These are phyloP conservation scores for Pythium plurisporium DNA, from an alignment of 352 stramenopile genomes.

Conservation along the genomic window DNA sequence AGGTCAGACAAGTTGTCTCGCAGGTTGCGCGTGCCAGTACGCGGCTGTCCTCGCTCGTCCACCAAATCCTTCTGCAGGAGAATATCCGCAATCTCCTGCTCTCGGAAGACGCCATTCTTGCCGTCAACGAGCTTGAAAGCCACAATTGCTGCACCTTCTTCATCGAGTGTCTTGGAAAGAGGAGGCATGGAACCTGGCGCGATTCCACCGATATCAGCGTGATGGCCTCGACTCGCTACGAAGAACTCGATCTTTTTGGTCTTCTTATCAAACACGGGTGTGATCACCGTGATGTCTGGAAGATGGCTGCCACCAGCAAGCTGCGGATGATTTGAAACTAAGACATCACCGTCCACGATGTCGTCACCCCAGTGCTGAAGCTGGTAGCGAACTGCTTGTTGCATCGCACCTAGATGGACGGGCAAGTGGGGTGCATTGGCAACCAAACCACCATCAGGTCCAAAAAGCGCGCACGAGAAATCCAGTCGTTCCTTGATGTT, in stretches of 20 bases:
- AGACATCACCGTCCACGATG: slow-evolving; percentile 95
- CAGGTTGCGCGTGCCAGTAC: slow-evolving; percentile 94
- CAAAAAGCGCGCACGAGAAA: slow-evolving; percentile 99
- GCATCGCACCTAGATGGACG: slow-evolving; percentile 98
- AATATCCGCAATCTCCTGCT: slow-evolving; percentile 96
- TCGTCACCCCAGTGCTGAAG: slow-evolving; percentile 87
- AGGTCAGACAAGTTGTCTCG: slow-evolving; percentile 98
- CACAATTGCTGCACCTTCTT: slow-evolving; percentile 99
- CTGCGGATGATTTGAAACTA: slow-evolving; percentile 99
- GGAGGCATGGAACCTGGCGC: slow-evolving; percentile 94
- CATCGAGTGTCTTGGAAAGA: slow-evolving; percentile 92
- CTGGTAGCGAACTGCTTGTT: slow-evolving; percentile 96
- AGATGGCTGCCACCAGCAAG: slow-evolving; percentile 96
- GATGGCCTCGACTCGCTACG: slow-evolving; percentile 96
- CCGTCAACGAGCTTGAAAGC: slow-evolving; percentile 98
- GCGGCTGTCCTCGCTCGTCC: slow-evolving; percentile 73
- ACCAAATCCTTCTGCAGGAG: slow-evolving; percentile 88
- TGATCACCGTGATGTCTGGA: slow-evolving; percentile 99
- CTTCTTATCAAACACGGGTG: slow-evolving; percentile 95
- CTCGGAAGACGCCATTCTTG: slow-evolving; percentile 92
- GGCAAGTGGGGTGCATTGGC: slow-evolving; percentile 98
- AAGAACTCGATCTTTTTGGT: slow-evolving; percentile 96
- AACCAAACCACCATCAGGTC: slow-evolving; percentile 96
- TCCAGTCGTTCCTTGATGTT: slow-evolving; percentile 99
- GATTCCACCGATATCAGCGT: slow-evolving; percentile 98